Evolutionary conservation across 257 asterid species (phyloP).

Genomic region (Scutellaria barbata): DNA sequence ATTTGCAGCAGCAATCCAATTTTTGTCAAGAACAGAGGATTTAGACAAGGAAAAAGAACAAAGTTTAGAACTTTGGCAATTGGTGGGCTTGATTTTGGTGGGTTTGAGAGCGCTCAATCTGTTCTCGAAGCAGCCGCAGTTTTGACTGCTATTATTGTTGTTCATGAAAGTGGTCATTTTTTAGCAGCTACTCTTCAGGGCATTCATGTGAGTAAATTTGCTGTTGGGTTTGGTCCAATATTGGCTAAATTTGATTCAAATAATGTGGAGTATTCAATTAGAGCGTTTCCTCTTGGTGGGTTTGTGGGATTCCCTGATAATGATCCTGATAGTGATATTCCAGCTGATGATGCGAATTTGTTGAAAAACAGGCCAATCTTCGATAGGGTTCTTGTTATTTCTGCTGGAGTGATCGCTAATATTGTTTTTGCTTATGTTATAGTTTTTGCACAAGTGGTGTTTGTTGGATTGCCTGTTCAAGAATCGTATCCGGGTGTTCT

Average conservation of each 20-base stretch:
- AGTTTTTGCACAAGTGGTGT: constrained; percentile 71
- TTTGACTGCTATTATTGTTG: constrained; percentile 80
- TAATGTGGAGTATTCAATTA: constrained; percentile 86
- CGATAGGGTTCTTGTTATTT: constrained; percentile 85
- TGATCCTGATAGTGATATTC: constrained; percentile 94
- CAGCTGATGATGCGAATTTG: constrained; percentile 79
- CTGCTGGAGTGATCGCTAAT: constrained; percentile 97
- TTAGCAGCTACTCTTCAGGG: constrained; percentile 95
- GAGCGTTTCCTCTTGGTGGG: constrained; percentile 98
- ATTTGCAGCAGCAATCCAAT: constrained; percentile 45
- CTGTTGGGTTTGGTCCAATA: constrained; percentile 96
- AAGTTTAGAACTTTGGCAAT: constrained; percentile 54
- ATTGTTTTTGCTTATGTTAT: constrained; percentile 75
- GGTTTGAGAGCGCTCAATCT: constrained; percentile 75
- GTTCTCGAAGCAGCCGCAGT: constrained; percentile 82
- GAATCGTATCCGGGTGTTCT: constrained; percentile 96
- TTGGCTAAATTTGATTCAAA: constrained; percentile 83
- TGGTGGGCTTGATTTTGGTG: constrained; percentile 67
- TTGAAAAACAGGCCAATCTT: constrained; percentile 83
- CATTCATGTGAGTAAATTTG: constrained; percentile 94
- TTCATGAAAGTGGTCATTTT: constrained; percentile 93
- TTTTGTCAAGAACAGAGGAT: constrained; percentile 34
- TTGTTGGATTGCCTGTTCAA: constrained; percentile 97
- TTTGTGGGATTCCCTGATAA: constrained; percentile 98
- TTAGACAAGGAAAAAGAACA: constrained; percentile 43